Evolutionary conservation across 768 basidiomycete genomes (phyloP), one percentile per base, ranked within the genome.

Genomic region (Russula abietina): DNA sequence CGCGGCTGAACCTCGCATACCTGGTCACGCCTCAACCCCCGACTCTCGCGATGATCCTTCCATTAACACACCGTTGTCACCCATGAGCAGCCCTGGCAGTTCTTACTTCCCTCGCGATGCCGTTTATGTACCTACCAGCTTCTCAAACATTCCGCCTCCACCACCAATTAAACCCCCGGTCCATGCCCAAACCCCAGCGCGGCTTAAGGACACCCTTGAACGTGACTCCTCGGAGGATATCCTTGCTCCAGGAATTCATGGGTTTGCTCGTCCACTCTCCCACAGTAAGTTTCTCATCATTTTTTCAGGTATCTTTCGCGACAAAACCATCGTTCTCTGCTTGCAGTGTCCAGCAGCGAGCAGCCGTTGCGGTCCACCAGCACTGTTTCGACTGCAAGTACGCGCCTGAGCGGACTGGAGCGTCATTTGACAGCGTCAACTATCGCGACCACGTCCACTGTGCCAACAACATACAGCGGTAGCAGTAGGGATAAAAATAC

Each of bases 1-100:
- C 59, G 71, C 71, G 16, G 64, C 67, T 61, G 68, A 71, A n/a
- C 68, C 72, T 19, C 65, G 62, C 38, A 67, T 72, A 24, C 71
- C 72, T 38, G 69, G 71, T 10, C 65, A 69, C 52, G 39, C 46
- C 56, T 22, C 53, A 36, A 55, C 10, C 45, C 32, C 30, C 30
- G 61, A 52, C 36, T 51, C 56, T 6, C 61, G 50, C 10, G 68
- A 69, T 11, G 68, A 66, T 32, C 14, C 45, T 1, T 48, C 61
- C 5, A 10, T 9, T 43, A 11, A 16, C 12, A 46, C 66, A 16
- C 32, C 57, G 14, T 56, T 55, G 17, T 50, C 54, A 7, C 39
- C 62, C 14, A 32, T 45, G 19, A 60, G 19, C 28, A 55, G 12
- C 26, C 28, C 22, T 10, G 30, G 45, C 48, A 19, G 17, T 48